These are phyloP conservation scores for Trebouxia sp. DNA, from an alignment of 139 green algal genomes.

Conservation along the genomic window DNA sequence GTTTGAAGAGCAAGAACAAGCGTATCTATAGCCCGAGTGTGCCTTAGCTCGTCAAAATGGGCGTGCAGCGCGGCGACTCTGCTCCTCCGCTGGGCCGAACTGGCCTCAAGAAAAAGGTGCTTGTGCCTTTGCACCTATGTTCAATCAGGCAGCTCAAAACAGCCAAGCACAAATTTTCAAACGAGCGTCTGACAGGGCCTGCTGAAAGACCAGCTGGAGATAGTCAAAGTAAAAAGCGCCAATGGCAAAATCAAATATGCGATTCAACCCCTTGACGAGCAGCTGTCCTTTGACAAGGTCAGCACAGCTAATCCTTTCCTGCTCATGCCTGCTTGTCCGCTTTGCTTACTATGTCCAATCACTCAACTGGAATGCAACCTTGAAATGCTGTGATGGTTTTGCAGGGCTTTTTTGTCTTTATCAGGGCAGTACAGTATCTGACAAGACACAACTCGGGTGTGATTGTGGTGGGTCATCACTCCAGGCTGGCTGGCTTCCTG, in stretches of 20 bases:
- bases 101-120: constrained; percentile 19
- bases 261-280: constrained; percentile 74
- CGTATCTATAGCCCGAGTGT: too few relatives aligned
- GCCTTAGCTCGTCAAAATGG: too few relatives aligned
- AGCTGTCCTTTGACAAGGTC: constrained; percentile 89
- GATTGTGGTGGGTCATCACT: constrained; percentile 62
- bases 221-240: constrained; percentile 54
- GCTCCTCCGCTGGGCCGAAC: constrained; percentile 5
- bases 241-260: constrained; percentile 60
- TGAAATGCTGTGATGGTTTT: too few relatives aligned
- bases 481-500: too few relatives aligned
- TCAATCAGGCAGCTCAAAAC: background rate
- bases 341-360: background rate
- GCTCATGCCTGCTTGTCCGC: background rate
- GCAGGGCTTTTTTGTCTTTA: constrained; percentile 88
- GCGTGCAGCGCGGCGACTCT: background rate
- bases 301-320: background rate
- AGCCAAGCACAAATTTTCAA: background rate
- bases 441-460: constrained; percentile 72
- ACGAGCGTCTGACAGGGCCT: constrained; percentile 36
- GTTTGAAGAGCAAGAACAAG: too few relatives aligned
- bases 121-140: background rate
- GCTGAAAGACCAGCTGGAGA: constrained; percentile 85
- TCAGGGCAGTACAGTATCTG: constrained; percentile 85
- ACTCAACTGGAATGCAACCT: too few relatives aligned